Base-by-base conservation (phyloP, 306 rosid species). In the Malus orientalis region DNA sequence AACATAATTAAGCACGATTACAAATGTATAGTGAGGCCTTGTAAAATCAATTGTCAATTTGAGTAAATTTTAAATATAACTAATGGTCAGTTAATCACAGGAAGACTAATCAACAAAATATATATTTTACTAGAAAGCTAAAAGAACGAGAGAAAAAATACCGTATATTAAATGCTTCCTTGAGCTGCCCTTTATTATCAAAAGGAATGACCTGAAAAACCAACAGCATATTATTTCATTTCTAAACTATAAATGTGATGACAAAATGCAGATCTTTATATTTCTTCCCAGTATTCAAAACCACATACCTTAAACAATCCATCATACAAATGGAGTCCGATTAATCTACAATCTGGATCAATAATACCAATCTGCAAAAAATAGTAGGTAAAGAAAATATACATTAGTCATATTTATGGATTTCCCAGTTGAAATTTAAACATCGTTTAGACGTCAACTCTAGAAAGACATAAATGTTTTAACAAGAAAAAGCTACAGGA, bases 121-220 rank as follows among this genome's bases (percentile, higher is more conserved):
- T n/a, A 15, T 70, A 55, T 57, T 6, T 38, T 57, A 33, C 61
- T 75, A 75, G 64, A 60, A 67, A 58, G 64, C 55, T 40, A 54
- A 63, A 22, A 51, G 13, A 70, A 79, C 57, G 20, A 36, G 42
- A 53, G 57, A 55, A 2, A 73, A 67, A 16, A 30, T 91, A 95
- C 99, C 99, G 85, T 47, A 95, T 95, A 79, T 95, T 95, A 84
- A 95, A 95, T 44, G 99, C 99, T 84, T 95, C 99, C 87, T 95
- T 95, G 74, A 95, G 97, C 80, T 89, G 99, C 33, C 99, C 99
- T 81, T 86, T 95, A 76, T 93, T 95, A 76, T 95, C 98, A 42
- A 95, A 95, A 65, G 99, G 99, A 81, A 95, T 92, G 70, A 95
- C 99, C 99, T 95, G 83, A 72, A 22, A 78, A 58, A 76, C 38